Base-by-base conservation (phyloP, 257 asterid genomes). In the Asclepias syriaca region DNA sequence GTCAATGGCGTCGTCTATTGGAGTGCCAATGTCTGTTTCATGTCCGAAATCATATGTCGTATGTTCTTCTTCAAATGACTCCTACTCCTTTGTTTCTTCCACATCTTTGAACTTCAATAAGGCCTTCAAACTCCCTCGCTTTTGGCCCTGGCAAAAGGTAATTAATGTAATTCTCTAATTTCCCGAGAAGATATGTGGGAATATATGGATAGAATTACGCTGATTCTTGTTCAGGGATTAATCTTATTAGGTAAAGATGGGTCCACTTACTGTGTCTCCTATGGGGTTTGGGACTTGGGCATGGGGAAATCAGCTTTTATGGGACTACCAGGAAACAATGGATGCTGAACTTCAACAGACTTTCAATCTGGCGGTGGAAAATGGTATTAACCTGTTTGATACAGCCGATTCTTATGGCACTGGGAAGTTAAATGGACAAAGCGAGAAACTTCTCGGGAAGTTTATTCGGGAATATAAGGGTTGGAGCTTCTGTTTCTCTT, bases 211-310 rank as follows among this genome's bases (percentile, higher is more conserved):
- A 1, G 7, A 9, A 34, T 19, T 56, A 29, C 24, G 74, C 13
- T 59, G 37, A 72, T 37, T 64, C 50, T 60, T 58, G 50, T 67
- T 73, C 50, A 49, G 53, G 48, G 61, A 16, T 53, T 54, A 18
- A 8, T 48, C 55, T 72, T 76, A 39, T 22, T 87, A 90, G 98
- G 96, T 88, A 69, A 94, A 89, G 71, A 77, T 91, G 65, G 99
- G 97, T 8, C 84, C 95, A 7, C 22, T 89, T 71, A 85, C 83
- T 18, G 98, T 91, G 66, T 94, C 99, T 45, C 99, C 97, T 7
- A 94, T 94, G 97, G 99, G 99, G 50, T 89, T 94, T 73, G 99
- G 99, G 73, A 94, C 99, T 8, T 94, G 99, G 99, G 96, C 99
- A 7, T 94, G 97, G 99, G 99, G 99, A 40, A 94, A 94, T 74